Percentiles rank a stretch among this genome's conserved stretches.
Evolutionary conservation across 2,329 filamentous ascomycete species (phyloP).

Genomic region (Colletotrichum kahawae): DNA sequence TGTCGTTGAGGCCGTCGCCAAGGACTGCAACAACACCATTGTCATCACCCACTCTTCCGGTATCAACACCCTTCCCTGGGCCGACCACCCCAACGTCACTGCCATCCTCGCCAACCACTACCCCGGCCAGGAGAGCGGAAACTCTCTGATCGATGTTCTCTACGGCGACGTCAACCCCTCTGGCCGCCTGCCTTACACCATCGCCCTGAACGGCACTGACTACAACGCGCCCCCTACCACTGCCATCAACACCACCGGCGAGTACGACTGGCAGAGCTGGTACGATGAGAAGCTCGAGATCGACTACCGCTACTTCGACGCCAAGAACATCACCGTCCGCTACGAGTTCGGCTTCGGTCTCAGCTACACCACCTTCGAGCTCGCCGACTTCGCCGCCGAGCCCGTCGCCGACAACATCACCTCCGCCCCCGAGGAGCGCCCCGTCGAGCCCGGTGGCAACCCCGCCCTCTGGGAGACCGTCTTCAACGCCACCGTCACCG

Average conservation of each 20-base stretch:
- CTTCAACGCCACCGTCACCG: conserved; percentile 48
- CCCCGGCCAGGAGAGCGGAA: conserved; percentile 74
- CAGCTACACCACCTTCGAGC: conserved; percentile 69
- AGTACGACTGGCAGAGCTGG: conserved; percentile 46
- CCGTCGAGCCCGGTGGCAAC: conserved; percentile 57
- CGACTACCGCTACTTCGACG: conserved; percentile 71
- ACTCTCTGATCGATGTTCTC: conserved; percentile 69
- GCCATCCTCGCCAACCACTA: conserved; percentile 72
- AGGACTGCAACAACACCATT: conserved; percentile 53
- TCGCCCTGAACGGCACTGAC: conserved; percentile 60
- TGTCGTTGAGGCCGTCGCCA: conserved; percentile 26
- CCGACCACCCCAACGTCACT: conserved; percentile 67
- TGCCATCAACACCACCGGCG: conserved; percentile 38
- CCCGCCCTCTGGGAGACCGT: conserved; percentile 57
- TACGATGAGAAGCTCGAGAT: conserved; percentile 71
- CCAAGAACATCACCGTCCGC: conserved; percentile 60
- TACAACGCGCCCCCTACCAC: conserved; percentile 47
- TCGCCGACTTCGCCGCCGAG: conserved; percentile 38
- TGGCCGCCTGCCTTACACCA: conserved; percentile 75
- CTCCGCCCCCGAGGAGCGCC: conserved; percentile 29
- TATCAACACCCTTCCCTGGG: conserved; percentile 62
- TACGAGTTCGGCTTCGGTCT: conserved; percentile 75
- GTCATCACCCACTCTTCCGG: conserved; percentile 76
- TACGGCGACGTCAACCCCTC: conserved; percentile 73
- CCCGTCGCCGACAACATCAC: conserved; percentile 28